phyloP scores from a whole-genome alignment of 805 yeast genomes.

The Candida koratica region DNA sequence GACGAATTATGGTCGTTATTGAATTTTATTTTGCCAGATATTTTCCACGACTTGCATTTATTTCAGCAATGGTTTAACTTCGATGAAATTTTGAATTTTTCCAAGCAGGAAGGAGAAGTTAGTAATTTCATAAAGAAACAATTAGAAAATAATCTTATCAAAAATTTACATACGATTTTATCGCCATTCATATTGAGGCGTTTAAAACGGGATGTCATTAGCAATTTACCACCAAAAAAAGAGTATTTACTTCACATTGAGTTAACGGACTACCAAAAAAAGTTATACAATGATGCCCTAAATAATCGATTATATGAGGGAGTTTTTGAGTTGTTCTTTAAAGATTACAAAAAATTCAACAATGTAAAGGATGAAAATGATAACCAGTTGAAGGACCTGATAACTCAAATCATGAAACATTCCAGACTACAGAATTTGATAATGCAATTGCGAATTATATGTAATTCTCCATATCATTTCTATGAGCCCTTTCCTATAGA shows the following conservation, averaged over 20 bases:
- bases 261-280: conserved; percentile 58
- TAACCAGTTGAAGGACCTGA: conserved; percentile 5
- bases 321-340: conserved; percentile 44
- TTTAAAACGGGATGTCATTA: conserved; percentile 68
- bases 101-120: conserved; percentile 27
- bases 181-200: conserved; percentile 86
- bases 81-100: conserved; percentile 46
- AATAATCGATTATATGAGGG: conserved; percentile 41
- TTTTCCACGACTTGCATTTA: conserved; percentile 82
- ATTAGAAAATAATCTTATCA: conserved; percentile 50
- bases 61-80: conserved; percentile 96
- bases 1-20: conserved; percentile 89
- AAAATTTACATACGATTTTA: conserved; percentile 79
- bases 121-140: conserved; percentile 55
- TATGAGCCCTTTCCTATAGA: conserved; percentile 67
- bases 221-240: conserved; percentile 77
- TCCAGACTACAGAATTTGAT: conserved; percentile 53
- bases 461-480: conserved; percentile 82
- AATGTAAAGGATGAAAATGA: conserved; percentile 6
- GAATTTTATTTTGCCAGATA: conserved; percentile 88
- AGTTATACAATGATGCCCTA: conserved; percentile 56
- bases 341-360: conserved; percentile 49
- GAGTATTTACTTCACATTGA: conserved; percentile 80
- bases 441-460: conserved; percentile 82
- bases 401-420: conserved; percentile 8